These are phyloP conservation scores for Nyssa sinensis DNA, from an alignment of 148 eudicot genomes.

Conservation along the genomic window DNA sequence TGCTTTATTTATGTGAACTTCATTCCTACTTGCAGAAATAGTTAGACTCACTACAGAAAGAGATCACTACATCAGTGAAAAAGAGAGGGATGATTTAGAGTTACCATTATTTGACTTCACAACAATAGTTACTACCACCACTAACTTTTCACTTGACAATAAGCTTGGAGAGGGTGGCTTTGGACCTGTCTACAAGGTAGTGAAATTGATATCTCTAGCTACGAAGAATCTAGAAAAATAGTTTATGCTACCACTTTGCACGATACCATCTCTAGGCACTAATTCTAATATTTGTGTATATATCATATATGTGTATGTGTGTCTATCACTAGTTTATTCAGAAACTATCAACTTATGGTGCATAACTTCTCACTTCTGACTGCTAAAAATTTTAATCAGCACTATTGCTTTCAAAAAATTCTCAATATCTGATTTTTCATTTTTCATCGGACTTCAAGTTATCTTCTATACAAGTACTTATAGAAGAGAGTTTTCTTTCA, in stretches of 20 bases:
- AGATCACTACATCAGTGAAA: background rate
- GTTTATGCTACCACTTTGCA: background rate
- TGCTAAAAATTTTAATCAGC: background rate
- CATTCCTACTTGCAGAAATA: background rate
- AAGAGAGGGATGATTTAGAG: background rate
- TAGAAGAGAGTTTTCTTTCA: too few species aligned
- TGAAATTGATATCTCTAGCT: too few species aligned
- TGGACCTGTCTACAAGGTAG: conserved; percentile 23
- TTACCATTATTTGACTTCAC: conserved; percentile 6
- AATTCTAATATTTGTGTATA: background rate
- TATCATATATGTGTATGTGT: too few species aligned
- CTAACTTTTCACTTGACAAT: background rate
- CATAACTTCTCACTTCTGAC: background rate
- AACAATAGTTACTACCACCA: conserved; percentile 1
- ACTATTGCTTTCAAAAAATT: background rate
- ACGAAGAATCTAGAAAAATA: background rate
- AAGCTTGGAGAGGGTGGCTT: conserved; percentile 18
- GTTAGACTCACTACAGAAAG: background rate
- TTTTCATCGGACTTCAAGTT: too few species aligned
- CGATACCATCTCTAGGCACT: background rate
- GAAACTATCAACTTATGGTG: background rate
- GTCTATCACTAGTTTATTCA: background rate
- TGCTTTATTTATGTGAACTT: too few species aligned
- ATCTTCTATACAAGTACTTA: too few species aligned
- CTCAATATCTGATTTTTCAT: background rate